Evolutionary conservation across 2,329 filamentous ascomycete genomes (phyloP), one percentile per base, ranked within the genome.

Genomic region (Colletotrichum chrysophilum): DNA sequence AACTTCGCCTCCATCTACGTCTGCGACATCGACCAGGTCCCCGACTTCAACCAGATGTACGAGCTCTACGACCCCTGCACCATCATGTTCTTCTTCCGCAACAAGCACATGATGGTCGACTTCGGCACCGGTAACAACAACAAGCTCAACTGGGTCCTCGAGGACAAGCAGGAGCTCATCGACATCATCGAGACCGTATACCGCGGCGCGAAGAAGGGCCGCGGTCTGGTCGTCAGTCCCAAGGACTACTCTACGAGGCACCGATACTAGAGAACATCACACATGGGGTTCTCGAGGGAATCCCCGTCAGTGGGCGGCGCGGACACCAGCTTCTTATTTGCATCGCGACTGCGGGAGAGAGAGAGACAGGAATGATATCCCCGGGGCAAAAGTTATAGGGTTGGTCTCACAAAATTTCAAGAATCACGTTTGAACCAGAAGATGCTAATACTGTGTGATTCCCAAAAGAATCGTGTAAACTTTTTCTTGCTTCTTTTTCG

Each of bases 61-160:
- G 90, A 96, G 83, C 89, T 96, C 7, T 96, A 97, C 88, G 95
- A 99, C 83, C 93, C 96, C 1, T 95, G 96, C 87, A 98, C 97
- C 4, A 93, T 98, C 85, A 98, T 98, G 94, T 98, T 89, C 89
- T 98, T 98, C 90, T 98, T 96, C 89, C 92, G 96, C 77, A 99
- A 99, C 85, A 99, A 99, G 85, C 96, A 98, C 86, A 98, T 98
- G 92, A 98, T 97, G 94, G 95, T 94, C 84, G 96, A 98, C 91
- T 96, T 98, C 80, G 96, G 96, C 62, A 99, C 97, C 3, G 97
- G 97, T 78, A 98, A 99, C 87, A 99, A 99, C 86, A 99, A 99
- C 85, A 98, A 98, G 48, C 74, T 78, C 66, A 77, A 97, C 83
- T 97, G 94, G 93, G 94, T 97, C 66, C 87, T 98, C 69, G 96